Evolutionary conservation across 75 land plant genomes (phyloP), one percentile per base, ranked within the genome.

Genomic region (Selaginella tamariscina): DNA sequence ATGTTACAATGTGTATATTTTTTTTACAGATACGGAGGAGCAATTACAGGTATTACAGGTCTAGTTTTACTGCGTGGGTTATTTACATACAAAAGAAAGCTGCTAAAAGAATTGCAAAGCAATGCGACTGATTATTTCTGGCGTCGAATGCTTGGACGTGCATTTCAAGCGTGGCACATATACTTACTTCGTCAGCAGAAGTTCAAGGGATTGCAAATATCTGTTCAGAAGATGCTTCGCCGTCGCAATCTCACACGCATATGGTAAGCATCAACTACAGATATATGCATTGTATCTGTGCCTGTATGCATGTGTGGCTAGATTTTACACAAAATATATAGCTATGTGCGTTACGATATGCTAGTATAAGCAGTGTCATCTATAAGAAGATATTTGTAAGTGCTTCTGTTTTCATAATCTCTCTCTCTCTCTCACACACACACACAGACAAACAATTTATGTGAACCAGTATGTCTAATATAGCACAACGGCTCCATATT

Each of bases 41-140:
- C 59, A 77, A 77, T 27, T 67, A 49, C 8, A 71, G 79, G 49
- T 56, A 73, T 27, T 9, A 56, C 21, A 56, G 70, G 24, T 65
- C 75, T 66, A 75, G 75, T 24, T 72, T 77, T 32, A 71, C 64
- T 24, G 75, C 77, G 1, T 77, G 79, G 79, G 72, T 55, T 15
- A 54, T 72, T 13, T 57, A 72, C n/a, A 22, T 54, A 20, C 64
- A 72, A 13, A 65, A 56, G 66, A 74, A 72, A 54, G 54, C 22
- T 11, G 29, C 27, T 0, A 49, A 70, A 31, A 64, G 55, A 21
- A 20, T 24, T 8, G 64, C 33, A 31, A 0, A 55, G 33, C 9
- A 55, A 57, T 27, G 78, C 74, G 2, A 54, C 32, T 15, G 31
- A 65, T 5, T 67, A 49, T 29, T 56, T 30, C 24, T 33, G n/a